Percentiles rank a stretch among this genome's conserved stretches.
These are phyloP conservation scores for Ceriops decandra DNA, from an alignment of 345 rosid species.

Conservation along the genomic window DNA sequence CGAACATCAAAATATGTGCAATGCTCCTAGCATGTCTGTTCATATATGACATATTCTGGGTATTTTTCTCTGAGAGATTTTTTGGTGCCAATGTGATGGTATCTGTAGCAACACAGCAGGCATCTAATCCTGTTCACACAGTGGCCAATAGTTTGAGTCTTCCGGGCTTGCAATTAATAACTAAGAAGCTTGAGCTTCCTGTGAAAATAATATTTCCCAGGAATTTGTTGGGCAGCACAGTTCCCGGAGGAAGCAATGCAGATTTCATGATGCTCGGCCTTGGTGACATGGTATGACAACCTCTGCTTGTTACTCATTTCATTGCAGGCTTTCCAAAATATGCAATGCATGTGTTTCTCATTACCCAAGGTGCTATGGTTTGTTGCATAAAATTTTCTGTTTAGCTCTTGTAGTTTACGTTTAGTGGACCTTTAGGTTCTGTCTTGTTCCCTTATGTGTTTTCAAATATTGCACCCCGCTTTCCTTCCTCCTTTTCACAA, in stretches of 20 bases:
- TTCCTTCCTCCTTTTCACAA: too few relatives aligned
- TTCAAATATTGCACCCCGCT: too few relatives aligned
- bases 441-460: too few relatives aligned
- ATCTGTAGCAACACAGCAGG: conserved; percentile 94
- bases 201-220: conserved; percentile 88
- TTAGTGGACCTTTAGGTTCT: background rate
- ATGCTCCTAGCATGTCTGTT: conserved; percentile 83
- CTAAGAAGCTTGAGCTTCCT: conserved; percentile 90
- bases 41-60: conserved; percentile 97
- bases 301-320: conserved; percentile 10
- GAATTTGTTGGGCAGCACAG: conserved; percentile 69
- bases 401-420: background rate
- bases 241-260: conserved; percentile 53
- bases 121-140: conserved; percentile 91
- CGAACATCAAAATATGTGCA: conserved; percentile 88
- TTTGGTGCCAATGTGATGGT: conserved; percentile 99
- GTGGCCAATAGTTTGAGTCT: conserved; percentile 92
- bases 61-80: conserved; percentile 94
- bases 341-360: background rate
- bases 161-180: conserved; percentile 87
- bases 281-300: conserved; percentile 83
- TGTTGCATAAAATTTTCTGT: background rate
- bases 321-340: conserved; percentile 5
- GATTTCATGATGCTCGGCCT: conserved; percentile 99
- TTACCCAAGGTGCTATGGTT: too few relatives aligned